A percentile compares a stretch with the other conserved stretches of the same genome.
Conservation (phyloP, 1,139 yeast genomes). For the Nakaseomyces sp. region DNA sequence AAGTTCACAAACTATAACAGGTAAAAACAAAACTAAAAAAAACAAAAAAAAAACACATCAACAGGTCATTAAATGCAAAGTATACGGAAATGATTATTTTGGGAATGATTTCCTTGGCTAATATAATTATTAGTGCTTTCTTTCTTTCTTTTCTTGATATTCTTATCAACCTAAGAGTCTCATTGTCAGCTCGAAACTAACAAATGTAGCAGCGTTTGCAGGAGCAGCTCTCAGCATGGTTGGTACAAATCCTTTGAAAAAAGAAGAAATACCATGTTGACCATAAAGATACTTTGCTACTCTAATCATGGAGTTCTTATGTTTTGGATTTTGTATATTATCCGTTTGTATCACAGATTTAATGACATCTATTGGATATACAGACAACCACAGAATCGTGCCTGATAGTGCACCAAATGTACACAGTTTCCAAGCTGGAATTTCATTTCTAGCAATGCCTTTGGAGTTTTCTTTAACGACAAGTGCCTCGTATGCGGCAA, state of each 20-base stretch:
- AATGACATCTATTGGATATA: slow-evolving; percentile 78
- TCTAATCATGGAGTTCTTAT: slow-evolving; percentile 33
- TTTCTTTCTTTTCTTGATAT: too few species aligned
- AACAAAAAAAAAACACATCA: background rate
- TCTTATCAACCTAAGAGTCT: slow-evolving; percentile 43
- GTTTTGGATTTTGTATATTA: slow-evolving; percentile 42
- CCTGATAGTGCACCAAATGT: slow-evolving; percentile 80
- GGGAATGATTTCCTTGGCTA: too few species aligned
- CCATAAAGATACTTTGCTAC: slow-evolving; percentile 48
- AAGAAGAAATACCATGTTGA: slow-evolving; percentile 60
- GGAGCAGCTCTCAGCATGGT: slow-evolving; percentile 94
- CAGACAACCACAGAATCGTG: slow-evolving; percentile 70
- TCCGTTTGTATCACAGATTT: slow-evolving; percentile 86
- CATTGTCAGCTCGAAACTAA: slow-evolving; percentile 83
- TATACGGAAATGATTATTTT: background rate
- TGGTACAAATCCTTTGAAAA: slow-evolving; percentile 81
- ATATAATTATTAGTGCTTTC: background rate
- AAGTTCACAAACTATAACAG: background rate
- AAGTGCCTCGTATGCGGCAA: slow-evolving; percentile 80
- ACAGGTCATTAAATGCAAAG: background rate
- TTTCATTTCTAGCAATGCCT: slow-evolving; percentile 47
- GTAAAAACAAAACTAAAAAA: background rate
- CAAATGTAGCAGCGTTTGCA: slow-evolving; percentile 92
- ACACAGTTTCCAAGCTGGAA: slow-evolving; percentile 82
- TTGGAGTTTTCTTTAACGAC: slow-evolving; percentile 48